Base-by-base conservation (phyloP, 257 asterid species). In the Solanum habrochaites region DNA sequence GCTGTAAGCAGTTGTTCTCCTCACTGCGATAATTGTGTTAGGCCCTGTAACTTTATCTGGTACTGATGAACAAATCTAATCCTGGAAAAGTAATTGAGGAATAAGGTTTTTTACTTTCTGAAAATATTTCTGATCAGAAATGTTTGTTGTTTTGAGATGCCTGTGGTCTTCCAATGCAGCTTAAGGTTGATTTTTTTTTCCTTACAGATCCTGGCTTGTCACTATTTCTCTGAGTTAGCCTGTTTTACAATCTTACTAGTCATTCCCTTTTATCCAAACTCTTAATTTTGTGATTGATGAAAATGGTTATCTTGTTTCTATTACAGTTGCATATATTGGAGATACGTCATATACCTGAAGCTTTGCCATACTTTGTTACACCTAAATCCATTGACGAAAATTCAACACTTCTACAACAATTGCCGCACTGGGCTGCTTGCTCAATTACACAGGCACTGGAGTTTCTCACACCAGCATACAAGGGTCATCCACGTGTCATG, bases 391-490 rank as follows among this genome's bases (percentile, higher is more conserved):
- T 95, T 88, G 98, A 97, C 86, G 99, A 97, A 85, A 96, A 97
- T 89, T 97, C 99, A 56, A 80, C 96, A 85, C 96, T 96, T 86
- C 86, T 97, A 94, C 99, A 97, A 88, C 99, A 97, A 89, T 87
- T 97, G 91, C 99, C 99, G 47, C 99, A 97, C 89, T 97, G 99
- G 99, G 98, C 99, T 35, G 95, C 98, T 87, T 96, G 99, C 89
- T 97, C 99, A 86, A 95, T 97, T 88, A 97, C 99, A 29, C 98
- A 93, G 91, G 99, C 98, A 73, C 88, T 97, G 93, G 99, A 95
- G 88, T 97, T 97, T 89, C 98, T 97, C 86, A 93, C 99, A 86
- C 99, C 99, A 25, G 93, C 98, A 42, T 97, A 93, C 91, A 97
- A 95, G 92, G 99, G 99, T 83, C 99, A 97, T 93, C 95, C 98